Percentiles rank a stretch among this genome's conserved stretches.
Evolutionary conservation across 305 asterid species (phyloP).

Genomic region (Fraxinus ornus): DNA sequence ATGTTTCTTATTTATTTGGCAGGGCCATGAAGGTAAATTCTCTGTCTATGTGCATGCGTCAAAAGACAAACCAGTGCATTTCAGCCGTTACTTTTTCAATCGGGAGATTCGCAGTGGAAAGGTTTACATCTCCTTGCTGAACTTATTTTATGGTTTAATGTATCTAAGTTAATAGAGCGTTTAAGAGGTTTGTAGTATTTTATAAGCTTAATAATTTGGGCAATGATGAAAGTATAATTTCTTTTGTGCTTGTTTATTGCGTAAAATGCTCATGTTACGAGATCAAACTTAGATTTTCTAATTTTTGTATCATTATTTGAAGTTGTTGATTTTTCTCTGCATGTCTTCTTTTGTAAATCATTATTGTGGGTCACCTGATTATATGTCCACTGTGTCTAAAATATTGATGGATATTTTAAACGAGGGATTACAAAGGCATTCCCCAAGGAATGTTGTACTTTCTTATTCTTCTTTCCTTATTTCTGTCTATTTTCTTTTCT

Average conservation of each 20-base stretch:
- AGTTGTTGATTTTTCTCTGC: neutral
- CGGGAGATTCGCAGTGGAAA: conserved; percentile 90
- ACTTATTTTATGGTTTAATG: neutral
- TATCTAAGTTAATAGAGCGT: neutral
- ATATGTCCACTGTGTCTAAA: neutral
- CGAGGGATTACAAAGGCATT: neutral
- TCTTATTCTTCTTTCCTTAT: conserved; percentile 1
- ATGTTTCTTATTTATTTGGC: conserved; percentile 30
- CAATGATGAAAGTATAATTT: neutral
- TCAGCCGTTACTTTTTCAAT: conserved; percentile 87
- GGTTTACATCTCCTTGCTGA: conserved; percentile 44
- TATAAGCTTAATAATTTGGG: neutral
- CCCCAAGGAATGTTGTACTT: neutral
- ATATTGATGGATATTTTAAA: neutral
- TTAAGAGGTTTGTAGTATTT: neutral
- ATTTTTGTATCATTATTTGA: conserved; percentile 1
- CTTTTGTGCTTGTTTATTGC: neutral
- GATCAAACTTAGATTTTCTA: neutral
- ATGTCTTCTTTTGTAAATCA: conserved; percentile 6
- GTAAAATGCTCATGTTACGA: neutral
- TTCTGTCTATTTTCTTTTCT: neutral
- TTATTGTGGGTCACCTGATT: neutral
- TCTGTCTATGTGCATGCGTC: conserved; percentile 95
- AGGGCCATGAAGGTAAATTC: conserved; percentile 98
- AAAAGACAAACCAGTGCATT: conserved; percentile 86